A percentile compares a stretch with the other conserved stretches of the same genome.
Conservation (phyloP, 345 rosid genomes). For the Eucalyptus erythrocorys region DNA sequence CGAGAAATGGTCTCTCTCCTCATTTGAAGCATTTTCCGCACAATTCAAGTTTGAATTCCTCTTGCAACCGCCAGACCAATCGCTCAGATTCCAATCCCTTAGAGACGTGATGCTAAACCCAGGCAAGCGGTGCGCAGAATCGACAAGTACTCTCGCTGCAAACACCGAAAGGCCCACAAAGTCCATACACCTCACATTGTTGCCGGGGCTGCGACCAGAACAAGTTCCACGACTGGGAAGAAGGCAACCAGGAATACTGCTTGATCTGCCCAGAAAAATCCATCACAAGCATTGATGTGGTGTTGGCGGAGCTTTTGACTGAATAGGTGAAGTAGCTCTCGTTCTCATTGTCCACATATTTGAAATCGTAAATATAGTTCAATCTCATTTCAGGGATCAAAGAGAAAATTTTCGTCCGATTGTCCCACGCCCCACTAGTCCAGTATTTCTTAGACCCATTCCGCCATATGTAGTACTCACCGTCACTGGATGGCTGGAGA, state of each 20-base stretch:
- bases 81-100: constrained; percentile 37
- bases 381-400: constrained; percentile 63
- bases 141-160: constrained; percentile 17
- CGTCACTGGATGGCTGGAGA: constrained; percentile 30
- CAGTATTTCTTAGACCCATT: constrained; percentile 36
- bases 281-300: constrained; percentile 36
- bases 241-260: constrained; percentile 27
- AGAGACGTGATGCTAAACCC: background rate
- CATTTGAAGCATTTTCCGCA: background rate
- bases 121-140: background rate
- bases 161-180: constrained; percentile 58
- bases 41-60: constrained; percentile 41
- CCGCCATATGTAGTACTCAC: constrained; percentile 39
- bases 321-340: constrained; percentile 63
- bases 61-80: constrained; percentile 52
- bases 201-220: constrained; percentile 62
- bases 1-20: constrained; percentile 18
- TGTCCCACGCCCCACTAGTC: constrained; percentile 67
- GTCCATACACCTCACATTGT: constrained; percentile 56
- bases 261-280: constrained; percentile 51
- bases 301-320: constrained; percentile 1
- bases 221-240: constrained; percentile 28
- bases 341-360: constrained; percentile 13
- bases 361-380: constrained; percentile 43
- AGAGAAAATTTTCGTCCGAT: constrained; percentile 18